Conservation (phyloP, 2,329 filamentous ascomycete species). For the Tolypocladium cylindrosporum region DNA sequence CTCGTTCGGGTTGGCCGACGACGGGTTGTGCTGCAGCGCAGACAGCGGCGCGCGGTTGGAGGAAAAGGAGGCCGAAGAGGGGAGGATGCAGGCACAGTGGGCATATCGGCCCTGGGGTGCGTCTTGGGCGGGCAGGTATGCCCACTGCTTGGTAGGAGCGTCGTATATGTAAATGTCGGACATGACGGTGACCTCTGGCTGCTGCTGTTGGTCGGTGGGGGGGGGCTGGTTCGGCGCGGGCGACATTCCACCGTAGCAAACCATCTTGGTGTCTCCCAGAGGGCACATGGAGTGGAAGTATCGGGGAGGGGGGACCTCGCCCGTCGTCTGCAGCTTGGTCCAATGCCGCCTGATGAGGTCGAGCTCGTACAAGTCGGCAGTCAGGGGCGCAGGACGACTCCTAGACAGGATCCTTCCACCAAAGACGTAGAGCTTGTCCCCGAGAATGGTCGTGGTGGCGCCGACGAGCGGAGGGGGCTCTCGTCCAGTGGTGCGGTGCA, state of each 20-base stretch:
- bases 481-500: slow-evolving; percentile 77
- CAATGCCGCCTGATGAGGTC: slow-evolving; percentile 87
- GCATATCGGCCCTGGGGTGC: slow-evolving; percentile 90
- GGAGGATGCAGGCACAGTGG: slow-evolving; percentile 87
- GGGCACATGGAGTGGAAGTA: slow-evolving; percentile 97
- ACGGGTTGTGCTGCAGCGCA: slow-evolving; percentile 81
- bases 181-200: slow-evolving; percentile 90
- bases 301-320: slow-evolving; percentile 79
- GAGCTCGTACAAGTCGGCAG: slow-evolving; percentile 84
- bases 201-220: slow-evolving; percentile 40
- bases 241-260: slow-evolving; percentile 98
- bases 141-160: slow-evolving; percentile 73
- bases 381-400: slow-evolving; percentile 69
- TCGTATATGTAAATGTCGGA: slow-evolving; percentile 97
- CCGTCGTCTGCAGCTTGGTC: slow-evolving; percentile 76
- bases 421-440: slow-evolving; percentile 95
- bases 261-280: slow-evolving; percentile 87
- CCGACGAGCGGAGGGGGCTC: slow-evolving; percentile 89
- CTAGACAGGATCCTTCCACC: slow-evolving; percentile 81
- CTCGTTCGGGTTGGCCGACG: slow-evolving; percentile 73
- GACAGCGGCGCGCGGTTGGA: slow-evolving; percentile 76
- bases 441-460: slow-evolving; percentile 87
- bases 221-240: slow-evolving; percentile 49
- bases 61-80: slow-evolving; percentile 78
- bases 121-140: slow-evolving; percentile 68